phyloP scores from a whole-genome alignment of 2,329 filamentous ascomycete species.

The Pseudogymnoascus sp. region DNA sequence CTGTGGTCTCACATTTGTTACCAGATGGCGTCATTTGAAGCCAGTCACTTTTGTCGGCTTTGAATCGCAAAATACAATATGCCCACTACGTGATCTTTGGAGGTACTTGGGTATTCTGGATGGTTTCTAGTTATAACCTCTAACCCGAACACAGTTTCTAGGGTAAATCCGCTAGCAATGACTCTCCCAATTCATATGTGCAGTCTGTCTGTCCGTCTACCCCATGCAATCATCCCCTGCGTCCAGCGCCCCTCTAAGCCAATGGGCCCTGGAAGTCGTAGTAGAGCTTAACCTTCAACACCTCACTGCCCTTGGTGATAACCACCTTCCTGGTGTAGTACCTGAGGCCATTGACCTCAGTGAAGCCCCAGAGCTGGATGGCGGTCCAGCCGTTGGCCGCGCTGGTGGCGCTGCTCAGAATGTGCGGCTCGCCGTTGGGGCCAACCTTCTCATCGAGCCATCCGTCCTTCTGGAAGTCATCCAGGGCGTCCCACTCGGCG shows the following conservation, averaged over 20 bases:
- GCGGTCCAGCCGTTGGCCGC: constrained; percentile 45
- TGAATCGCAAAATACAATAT: not conserved
- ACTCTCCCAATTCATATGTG: not conserved
- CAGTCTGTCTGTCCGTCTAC: not conserved
- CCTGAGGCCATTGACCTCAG: constrained; percentile 34
- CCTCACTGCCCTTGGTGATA: constrained; percentile 30
- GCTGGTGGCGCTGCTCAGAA: constrained; percentile 45
- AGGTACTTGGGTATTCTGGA: not conserved
- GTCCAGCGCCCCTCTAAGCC: not conserved
- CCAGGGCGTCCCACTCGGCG: constrained; percentile 31
- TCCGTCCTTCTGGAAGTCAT: constrained; percentile 39
- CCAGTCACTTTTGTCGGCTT: not conserved
- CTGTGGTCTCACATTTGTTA: not conserved
- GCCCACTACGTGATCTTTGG: not conserved
- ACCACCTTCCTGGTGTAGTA: constrained; percentile 34
- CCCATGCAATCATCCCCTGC: not conserved
- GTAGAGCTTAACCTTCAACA: constrained; percentile 33
- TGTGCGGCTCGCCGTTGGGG: constrained; percentile 34
- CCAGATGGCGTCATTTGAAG: not conserved
- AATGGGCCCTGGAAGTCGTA: constrained; percentile 29
- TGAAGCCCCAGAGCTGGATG: constrained; percentile 45
- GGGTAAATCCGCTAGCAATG: not conserved
- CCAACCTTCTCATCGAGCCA: constrained; percentile 39
- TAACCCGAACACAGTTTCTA: not conserved
- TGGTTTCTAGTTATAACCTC: constrained; percentile 3